phyloP scores from a whole-genome alignment of 805 yeast species.

The Sugiyamaella lignohabitans region DNA sequence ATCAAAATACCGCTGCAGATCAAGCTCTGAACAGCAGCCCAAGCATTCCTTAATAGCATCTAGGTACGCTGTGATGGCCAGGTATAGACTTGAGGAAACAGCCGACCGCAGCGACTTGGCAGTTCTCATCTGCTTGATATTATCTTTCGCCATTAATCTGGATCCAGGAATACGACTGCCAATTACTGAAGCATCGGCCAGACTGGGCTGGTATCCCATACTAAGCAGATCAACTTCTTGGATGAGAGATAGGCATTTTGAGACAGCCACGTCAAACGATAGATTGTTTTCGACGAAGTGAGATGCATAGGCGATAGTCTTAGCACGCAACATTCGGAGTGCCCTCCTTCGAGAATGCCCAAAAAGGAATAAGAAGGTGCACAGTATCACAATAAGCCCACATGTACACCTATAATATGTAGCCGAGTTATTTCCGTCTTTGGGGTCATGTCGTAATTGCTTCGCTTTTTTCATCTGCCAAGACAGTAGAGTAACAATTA shows the following conservation, averaged over 20 bases:
- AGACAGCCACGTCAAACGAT: constrained; percentile 26
- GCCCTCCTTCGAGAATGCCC: constrained; percentile 30
- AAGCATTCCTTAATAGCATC: constrained; percentile 27
- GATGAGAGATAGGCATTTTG: constrained; percentile 24
- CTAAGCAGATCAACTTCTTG: constrained; percentile 29
- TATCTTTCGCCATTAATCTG: constrained; percentile 5
- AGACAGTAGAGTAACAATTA: constrained; percentile 27
- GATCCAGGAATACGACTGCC: constrained; percentile 6
- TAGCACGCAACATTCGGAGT: constrained; percentile 27
- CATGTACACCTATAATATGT: too few species aligned
- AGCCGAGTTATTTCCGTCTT: background rate
- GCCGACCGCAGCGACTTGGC: constrained; percentile 32
- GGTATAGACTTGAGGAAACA: constrained; percentile 25
- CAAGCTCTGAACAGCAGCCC: constrained; percentile 29
- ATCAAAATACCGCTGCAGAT: constrained; percentile 38
- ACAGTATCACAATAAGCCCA: constrained; percentile 25
- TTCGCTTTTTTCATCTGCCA: constrained; percentile 23
- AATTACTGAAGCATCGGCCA: constrained; percentile 5
- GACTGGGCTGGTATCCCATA: constrained; percentile 21
- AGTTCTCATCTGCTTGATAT: constrained; percentile 10
- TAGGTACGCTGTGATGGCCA: constrained; percentile 31
- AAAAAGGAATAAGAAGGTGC: constrained; percentile 26
- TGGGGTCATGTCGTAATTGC: background rate
- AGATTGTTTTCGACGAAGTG: constrained; percentile 22
- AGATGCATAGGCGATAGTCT: constrained; percentile 24